These are phyloP conservation scores for Vanderwaltozyma polyspora DNA, from an alignment of 805 yeast genomes.

Conservation along the genomic window DNA sequence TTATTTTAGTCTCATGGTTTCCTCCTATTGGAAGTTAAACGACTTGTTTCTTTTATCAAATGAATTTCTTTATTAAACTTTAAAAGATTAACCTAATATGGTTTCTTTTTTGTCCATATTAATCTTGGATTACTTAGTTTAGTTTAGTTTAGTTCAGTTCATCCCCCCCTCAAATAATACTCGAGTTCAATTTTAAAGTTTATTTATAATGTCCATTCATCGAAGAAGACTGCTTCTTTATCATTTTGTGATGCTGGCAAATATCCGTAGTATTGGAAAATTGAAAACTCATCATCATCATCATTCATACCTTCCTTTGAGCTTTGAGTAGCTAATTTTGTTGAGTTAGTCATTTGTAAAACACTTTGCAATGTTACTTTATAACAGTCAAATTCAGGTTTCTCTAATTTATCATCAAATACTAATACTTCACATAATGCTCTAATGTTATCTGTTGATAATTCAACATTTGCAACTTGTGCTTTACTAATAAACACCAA, in stretches of 20 bases:
- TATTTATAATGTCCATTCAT: slow-evolving; percentile 33
- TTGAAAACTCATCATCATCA: slow-evolving; percentile 25
- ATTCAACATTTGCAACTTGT: slow-evolving; percentile 72
- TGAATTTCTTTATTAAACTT: no score
- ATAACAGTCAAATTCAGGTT: slow-evolving; percentile 49
- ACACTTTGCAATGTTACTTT: slow-evolving; percentile 79
- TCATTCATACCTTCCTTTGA: neutral
- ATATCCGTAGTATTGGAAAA: slow-evolving; percentile 34
- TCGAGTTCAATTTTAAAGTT: no score
- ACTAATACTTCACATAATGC: slow-evolving; percentile 79
- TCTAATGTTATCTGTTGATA: slow-evolving; percentile 61
- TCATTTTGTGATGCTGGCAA: slow-evolving; percentile 30
- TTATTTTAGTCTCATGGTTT: no score
- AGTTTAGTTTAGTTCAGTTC: no score
- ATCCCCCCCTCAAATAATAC: no score
- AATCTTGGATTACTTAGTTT: no score
- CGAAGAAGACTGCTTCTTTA: slow-evolving; percentile 36
- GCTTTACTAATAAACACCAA: slow-evolving; percentile 59
- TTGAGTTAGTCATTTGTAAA: slow-evolving; percentile 40
- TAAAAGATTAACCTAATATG: no score
- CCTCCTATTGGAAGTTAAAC: no score
- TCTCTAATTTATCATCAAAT: slow-evolving; percentile 77
- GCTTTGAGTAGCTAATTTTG: neutral
- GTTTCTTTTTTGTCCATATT: no score
- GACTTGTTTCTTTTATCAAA: no score